Evolutionary conservation across 345 rosid genomes (phyloP), one percentile per base, ranked within the genome.

Genomic region (Raphanus sativus): DNA sequence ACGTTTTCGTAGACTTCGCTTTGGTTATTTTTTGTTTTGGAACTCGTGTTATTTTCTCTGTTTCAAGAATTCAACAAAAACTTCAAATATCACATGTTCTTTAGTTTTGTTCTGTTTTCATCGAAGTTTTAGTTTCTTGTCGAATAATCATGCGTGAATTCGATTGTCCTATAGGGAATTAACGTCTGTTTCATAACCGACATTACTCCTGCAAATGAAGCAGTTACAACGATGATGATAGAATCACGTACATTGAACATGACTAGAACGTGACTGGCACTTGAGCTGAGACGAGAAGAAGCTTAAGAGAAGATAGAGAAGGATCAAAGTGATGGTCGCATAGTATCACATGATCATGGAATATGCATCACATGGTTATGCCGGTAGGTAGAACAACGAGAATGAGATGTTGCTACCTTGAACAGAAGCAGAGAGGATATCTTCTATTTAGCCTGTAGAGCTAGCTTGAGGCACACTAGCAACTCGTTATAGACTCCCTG

Each of bases 241-340:
- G 40, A 6, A 34, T 34, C 40, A 34, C 9, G 7, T 34, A 34
- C 38, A 34, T 6, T 6, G 9, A 34, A 1, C 38, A 34, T 34
- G 38, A 9, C 40, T 34, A 6, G 40, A 34, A 34, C 40, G 9
- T 9, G 40, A 34, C 40, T 8, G 40, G 10, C 40, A 34, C 38
- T 7, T 34, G 38, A 34, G 38, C 38, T 59, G 68, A 60, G 8
- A 64, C 29, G 66, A 56, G 4, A 77, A 16, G 48, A 8, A 40
- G 2, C 29, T 62, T 63, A 61, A 48, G 9, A 38, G 1, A 69
- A 69, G 52, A 38, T 52, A 67, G 32, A 73, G 69, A 54, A 62
- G 38, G 70, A 79, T 62, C 69, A 73, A 48, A 16, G 52, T 24
- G 10, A 48, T 64, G 42, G 10, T 65, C 77, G 72, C 25, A 77